Evolutionary conservation across 352 stramenopile species (phyloP), one percentile per base, ranked within the genome.

Genomic region (Phytophthora constricta): DNA sequence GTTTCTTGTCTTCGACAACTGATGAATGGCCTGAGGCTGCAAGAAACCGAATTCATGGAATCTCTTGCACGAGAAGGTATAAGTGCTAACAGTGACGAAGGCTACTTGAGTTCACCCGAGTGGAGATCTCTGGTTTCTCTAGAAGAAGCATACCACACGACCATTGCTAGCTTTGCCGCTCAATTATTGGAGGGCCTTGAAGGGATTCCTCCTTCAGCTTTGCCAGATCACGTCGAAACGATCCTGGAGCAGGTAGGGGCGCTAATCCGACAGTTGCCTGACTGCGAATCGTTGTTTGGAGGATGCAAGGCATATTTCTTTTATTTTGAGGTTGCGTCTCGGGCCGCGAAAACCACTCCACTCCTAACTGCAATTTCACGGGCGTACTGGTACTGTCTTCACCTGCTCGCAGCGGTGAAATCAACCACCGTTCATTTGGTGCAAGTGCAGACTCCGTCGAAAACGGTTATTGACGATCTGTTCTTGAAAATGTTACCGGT

Each of bases 291-390:
- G 22, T 55, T 90, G 19, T 89, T 92, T 59, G 56, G 65, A 25
- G 73, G 55, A 2, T 88, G 76, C 22, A 75, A 75, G 52, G 55
- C 73, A 1, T 94, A 94, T 57, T 76, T 82, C 16, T 92, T 85
- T 64, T 94, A 79, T 50, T 92, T 94, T 48, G 81, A 90, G 28
- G 74, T 92, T 16, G 81, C 69, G 5, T 70, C 75, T n/a, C 71
- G 62, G 41, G 60, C 71, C 53, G 65, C 78, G 37, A 72, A 61
- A 60, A 79, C 77, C 0, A 91, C 86, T 19, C 86, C 86, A 17
- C 54, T 92, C 13, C 61, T 94, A 47, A 81, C 72, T 17, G 68
- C 84, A 4, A 73, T 92, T 20, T 78, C 69, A 19, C 79, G 64
- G 7, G 79, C 78, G 49, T 92, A 84, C 60, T 91, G 80, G 82